Base-by-base conservation (phyloP, 306 rosid species). In the Astragalus glycyphyllos region DNA sequence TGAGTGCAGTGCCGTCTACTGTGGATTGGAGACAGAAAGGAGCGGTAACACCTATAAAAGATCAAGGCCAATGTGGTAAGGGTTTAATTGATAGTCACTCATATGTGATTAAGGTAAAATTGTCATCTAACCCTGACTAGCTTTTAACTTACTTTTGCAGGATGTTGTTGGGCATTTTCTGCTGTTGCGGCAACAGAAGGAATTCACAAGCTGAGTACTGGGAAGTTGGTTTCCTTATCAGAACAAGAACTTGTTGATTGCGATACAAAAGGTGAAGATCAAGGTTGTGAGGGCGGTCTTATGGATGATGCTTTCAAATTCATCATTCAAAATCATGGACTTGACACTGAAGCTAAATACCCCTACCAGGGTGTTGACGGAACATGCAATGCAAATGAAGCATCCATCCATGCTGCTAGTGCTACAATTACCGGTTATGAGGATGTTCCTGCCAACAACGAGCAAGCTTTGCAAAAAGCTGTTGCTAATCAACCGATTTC, bases 201-300 rank as follows among this genome's bases (percentile, higher is more conserved):
- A 77, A 72, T 75, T 15, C 60, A 67, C 9, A 5, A 23, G 47
- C 11, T 76, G 14, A 73, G 17, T 3, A 57, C 80, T 6, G 74
- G 82, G 5, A 48, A 71, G 0, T 60, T 80, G 50, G 62, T 73
- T 58, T 80, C 82, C 16, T 65, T 81, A 14, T 83, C 83, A 0
- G 84, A 83, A 65, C 88, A 86, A 69, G 79, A 86, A 71, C 64
- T 83, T 47, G 81, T 81, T 37, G 86, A 86, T 32, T 82, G 88
- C 53, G 87, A 84, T 42, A 71, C 66, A 8, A 55, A 13, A 5
- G 77, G 85, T 16, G 71, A 8, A 1, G 84, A 83, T 50, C 77
- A 69, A 53, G 86, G 88, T 17, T 83, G 88, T n/a, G 65, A 46
- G 0, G 86, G 84, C 11, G 82, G 74, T 37, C 51, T 71, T 6